These are phyloP conservation scores for Fimicolochytrium jonesii DNA, from an alignment of 192 early-diverging fungal genomes.

Conservation along the genomic window DNA sequence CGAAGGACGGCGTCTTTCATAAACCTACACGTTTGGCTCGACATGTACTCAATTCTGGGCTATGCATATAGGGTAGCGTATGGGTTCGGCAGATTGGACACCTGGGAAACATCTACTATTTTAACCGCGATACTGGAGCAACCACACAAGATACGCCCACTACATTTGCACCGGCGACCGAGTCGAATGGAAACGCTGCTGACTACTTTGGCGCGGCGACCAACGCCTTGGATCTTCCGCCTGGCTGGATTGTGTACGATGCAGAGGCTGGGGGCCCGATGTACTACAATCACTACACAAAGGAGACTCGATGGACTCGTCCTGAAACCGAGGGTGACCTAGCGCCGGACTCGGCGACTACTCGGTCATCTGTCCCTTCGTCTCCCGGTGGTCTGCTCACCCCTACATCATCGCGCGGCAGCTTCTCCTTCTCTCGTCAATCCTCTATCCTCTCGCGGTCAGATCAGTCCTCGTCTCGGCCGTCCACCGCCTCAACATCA, in stretches of 20 bases:
- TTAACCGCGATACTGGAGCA: constrained; percentile 32
- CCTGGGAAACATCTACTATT: constrained; percentile 30
- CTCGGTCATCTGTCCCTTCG: background rate
- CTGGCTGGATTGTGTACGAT: constrained; percentile 48
- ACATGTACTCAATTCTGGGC: too few relatives aligned
- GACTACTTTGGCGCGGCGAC: too few relatives aligned
- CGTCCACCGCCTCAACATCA: too few relatives aligned
- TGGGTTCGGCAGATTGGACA: constrained; percentile 37
- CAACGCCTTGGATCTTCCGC: constrained; percentile 23
- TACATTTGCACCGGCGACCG: background rate
- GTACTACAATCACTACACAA: constrained; percentile 36
- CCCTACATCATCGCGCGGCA: background rate
- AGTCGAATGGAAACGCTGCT: background rate
- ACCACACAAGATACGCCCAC: constrained; percentile 20
- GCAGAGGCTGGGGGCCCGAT: constrained; percentile 51
- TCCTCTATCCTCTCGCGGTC: background rate
- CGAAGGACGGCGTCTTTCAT: background rate
- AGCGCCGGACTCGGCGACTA: background rate
- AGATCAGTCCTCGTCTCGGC: constrained; percentile 6
- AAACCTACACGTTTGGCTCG: too few relatives aligned
- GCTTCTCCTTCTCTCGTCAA: background rate
- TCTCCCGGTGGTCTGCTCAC: background rate
- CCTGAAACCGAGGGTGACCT: constrained; percentile 20
- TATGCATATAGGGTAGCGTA: constrained; percentile 20
- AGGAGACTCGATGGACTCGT: constrained; percentile 54